Evolutionary conservation across 2,329 filamentous ascomycete genomes (phyloP).

Genomic region (Rhynchosporium secalis): DNA sequence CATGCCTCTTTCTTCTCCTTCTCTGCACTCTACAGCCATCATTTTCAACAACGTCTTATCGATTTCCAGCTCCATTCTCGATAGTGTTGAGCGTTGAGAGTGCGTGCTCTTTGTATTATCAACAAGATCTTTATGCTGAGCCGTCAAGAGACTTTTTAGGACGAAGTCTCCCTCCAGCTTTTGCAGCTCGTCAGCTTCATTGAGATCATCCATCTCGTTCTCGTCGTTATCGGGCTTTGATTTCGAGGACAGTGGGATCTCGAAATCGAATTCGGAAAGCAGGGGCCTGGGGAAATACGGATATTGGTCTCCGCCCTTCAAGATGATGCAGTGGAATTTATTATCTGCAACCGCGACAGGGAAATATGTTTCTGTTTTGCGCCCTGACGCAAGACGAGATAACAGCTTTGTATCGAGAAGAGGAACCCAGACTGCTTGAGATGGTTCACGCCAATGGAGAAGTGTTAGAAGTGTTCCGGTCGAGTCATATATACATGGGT

Average conservation of each 20-base stretch:
- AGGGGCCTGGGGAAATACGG: constrained; percentile 90
- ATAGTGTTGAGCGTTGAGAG: constrained; percentile 65
- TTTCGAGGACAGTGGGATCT: constrained; percentile 70
- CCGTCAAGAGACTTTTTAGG: constrained; percentile 68
- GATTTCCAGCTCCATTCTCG: constrained; percentile 75
- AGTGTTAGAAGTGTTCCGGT: constrained; percentile 85
- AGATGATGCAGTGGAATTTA: constrained; percentile 97
- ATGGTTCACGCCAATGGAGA: constrained; percentile 84
- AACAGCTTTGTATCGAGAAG: constrained; percentile 86
- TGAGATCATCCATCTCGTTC: constrained; percentile 42
- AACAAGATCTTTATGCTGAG: constrained; percentile 74
- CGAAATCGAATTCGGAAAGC: constrained; percentile 91
- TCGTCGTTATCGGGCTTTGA: constrained; percentile 43
- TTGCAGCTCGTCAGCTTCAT: constrained; percentile 51
- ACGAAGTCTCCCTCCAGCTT: constrained; percentile 81
- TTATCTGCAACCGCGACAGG: constrained; percentile 89
- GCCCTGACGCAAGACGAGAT: constrained; percentile 77
- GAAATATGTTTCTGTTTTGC: constrained; percentile 90
- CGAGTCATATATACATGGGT: constrained; percentile 95
- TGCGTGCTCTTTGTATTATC: constrained; percentile 65
- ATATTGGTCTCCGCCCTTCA: constrained; percentile 91
- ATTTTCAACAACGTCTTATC: constrained; percentile 90
- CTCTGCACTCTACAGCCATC: constrained; percentile 84
- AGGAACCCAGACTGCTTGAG: constrained; percentile 87
- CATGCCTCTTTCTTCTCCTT: constrained; percentile 92